phyloP scores from a whole-genome alignment of 106 monocot species.

The Platanthera guangdongensis region DNA sequence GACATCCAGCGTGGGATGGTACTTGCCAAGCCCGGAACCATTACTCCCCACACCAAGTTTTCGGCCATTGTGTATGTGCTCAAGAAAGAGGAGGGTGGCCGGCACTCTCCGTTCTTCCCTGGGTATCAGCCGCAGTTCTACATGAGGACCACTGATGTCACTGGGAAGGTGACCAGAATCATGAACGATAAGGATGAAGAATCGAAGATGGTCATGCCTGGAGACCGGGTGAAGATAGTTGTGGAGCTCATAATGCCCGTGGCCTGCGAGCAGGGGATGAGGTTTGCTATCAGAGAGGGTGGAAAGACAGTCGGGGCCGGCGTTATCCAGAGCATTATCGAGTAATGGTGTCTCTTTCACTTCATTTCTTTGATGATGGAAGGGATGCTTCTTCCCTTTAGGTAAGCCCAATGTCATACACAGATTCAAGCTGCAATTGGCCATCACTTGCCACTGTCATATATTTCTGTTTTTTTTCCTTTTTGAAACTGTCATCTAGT shows the following conservation, averaged over 20 bases:
- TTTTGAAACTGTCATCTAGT: neutral
- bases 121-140: conserved; percentile 76
- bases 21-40: conserved; percentile 52
- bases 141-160: conserved; percentile 77
- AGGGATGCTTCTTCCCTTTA: neutral
- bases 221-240: conserved; percentile 64
- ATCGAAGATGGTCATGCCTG: conserved; percentile 79
- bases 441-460: neutral
- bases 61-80: conserved; percentile 58
- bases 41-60: conserved; percentile 78
- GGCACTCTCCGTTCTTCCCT: conserved; percentile 67
- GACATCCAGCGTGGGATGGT: conserved; percentile 81
- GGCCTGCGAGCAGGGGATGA: conserved; percentile 70
- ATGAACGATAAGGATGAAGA: conserved; percentile 76
- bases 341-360: conserved; percentile 9
- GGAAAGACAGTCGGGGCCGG: conserved; percentile 76
- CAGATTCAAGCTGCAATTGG: neutral
- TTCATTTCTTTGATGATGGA: neutral
- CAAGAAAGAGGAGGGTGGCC: conserved; percentile 78
- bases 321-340: conserved; percentile 53
- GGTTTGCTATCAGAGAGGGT: conserved; percentile 69
- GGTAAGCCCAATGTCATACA: neutral
- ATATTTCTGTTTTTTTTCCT: neutral
- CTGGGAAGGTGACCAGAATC: conserved; percentile 49
- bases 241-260: conserved; percentile 66